Percentiles rank a stretch among this genome's conserved stretches.
phyloP scores from a whole-genome alignment of 176 grass and related monocot species.

The Avena atlantica region DNA sequence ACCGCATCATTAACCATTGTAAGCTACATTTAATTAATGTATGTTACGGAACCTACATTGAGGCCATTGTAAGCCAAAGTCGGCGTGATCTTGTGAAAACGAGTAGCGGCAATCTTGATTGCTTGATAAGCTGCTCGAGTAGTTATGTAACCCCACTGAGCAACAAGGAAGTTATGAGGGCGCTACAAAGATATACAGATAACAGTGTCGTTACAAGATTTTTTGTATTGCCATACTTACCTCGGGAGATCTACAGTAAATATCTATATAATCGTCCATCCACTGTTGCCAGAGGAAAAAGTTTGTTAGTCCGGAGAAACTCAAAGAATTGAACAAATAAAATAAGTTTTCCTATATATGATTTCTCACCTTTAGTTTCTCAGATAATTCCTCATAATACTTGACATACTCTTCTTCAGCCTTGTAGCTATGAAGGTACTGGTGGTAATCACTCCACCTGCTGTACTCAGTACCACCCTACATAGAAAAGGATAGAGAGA shows the following conservation, averaged over 20 bases:
- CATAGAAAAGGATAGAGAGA: background rate
- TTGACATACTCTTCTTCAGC: conserved; percentile 7
- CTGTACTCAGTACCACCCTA: conserved; percentile 18
- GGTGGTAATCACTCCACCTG: background rate
- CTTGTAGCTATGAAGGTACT: background rate
- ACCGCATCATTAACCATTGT: background rate
- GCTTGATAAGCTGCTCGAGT: background rate
- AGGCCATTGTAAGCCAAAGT: background rate
- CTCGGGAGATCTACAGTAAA: background rate
- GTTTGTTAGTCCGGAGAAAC: background rate
- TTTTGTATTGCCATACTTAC: conserved; percentile 5
- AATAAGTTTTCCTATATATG: background rate
- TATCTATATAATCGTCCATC: background rate
- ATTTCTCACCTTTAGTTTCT: background rate
- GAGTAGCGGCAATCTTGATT: conserved; percentile 12
- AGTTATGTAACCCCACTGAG: background rate
- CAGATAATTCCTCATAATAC: background rate
- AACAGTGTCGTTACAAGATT: background rate
- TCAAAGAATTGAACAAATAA: background rate
- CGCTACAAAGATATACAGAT: background rate
- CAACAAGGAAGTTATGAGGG: background rate
- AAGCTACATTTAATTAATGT: background rate
- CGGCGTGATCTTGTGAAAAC: background rate
- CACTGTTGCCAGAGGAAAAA: conserved; percentile 1
- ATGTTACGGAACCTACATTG: background rate